These are phyloP conservation scores for Colletotrichum agaves DNA, from an alignment of 2,329 filamentous ascomycete species.

Conservation along the genomic window DNA sequence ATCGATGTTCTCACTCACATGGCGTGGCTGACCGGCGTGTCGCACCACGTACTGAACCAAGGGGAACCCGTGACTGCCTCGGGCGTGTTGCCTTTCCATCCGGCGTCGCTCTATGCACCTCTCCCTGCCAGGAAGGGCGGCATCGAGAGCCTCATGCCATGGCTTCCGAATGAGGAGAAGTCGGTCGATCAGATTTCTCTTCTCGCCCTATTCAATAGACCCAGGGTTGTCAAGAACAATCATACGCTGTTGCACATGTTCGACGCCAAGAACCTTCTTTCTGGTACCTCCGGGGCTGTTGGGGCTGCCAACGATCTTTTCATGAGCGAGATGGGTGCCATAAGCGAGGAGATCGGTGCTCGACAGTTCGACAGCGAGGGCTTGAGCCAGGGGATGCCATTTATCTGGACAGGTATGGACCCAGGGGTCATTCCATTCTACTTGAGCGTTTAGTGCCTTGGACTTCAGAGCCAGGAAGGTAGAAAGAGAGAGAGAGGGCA, in stretches of 20 bases:
- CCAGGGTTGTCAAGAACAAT: not conserved
- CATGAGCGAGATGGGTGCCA: not conserved
- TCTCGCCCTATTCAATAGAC: not conserved
- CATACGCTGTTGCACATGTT: not conserved
- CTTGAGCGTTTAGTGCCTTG: not conserved
- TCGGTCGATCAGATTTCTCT: not conserved
- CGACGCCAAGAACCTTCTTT: not conserved
- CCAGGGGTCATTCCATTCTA: slow-evolving; percentile 3
- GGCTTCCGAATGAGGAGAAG: not conserved
- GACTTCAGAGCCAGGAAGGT: too few relatives aligned
- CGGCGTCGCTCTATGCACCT: not conserved
- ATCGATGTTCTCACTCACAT: not conserved
- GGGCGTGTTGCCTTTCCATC: not conserved
- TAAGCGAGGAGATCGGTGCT: not conserved
- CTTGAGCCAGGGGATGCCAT: slow-evolving; percentile 59
- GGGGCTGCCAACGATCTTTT: not conserved
- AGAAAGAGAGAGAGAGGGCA: too few relatives aligned
- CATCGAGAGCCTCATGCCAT: not conserved
- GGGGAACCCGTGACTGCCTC: not conserved
- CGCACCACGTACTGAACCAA: not conserved
- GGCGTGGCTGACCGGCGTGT: not conserved
- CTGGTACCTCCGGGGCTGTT: not conserved
- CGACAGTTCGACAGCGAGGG: slow-evolving; percentile 54
- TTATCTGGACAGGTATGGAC: slow-evolving; percentile 46
- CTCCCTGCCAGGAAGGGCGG: not conserved